Base-by-base conservation (phyloP, 1,284 basidiomycete genomes). In the Anthracocystis panici-leucophaei region DNA sequence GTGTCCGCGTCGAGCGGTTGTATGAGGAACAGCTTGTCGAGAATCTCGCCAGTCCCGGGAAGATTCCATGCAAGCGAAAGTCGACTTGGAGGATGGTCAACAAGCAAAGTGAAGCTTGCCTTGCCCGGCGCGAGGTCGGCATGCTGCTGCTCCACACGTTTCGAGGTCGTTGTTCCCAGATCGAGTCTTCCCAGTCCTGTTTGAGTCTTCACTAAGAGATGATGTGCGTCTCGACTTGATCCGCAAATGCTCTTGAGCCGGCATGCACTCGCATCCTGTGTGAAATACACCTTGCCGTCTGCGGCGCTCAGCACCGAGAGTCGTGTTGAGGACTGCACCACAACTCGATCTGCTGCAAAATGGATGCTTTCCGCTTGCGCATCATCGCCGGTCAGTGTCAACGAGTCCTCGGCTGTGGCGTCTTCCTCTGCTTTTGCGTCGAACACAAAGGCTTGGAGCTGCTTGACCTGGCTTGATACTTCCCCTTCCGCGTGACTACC, bases 51-150 rank as follows among this genome's bases (percentile, higher is more conserved):
- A 3, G 68, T 50, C 8, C 35, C 54, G 5, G 62, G 68, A 50
- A 61, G 27, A 25, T 71, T 71, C 68, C 68, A 71, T 16, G 54
- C 23, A 3, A 71, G 68, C 48, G 20, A 23, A 18, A 71, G 50
- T 0, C 68, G 62, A 31, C 62, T 23, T 14, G 62, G 41, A n/a
- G 55, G 0, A 14, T 23, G 14, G 20, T 33, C 16, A 11, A 40
- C 23, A 6, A 48, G 21, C 31, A 31, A 31, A 2, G 40, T 41
- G 38, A 48, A 38, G n/a, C n/a, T 42, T 14, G 41, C 20, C 21
- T 35, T 52, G 20, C 35, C 38, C 2, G 21, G 16, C 8, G 12
- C 31, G 9, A 20, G 29, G 12, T 33, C 60, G 20, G n/a, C 14
- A 20, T 35, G 46, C 1, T 52, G 52, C 51, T 63, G 56, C 42